phyloP scores from a whole-genome alignment of 78 protist genomes.

The Cavenderia fasciculata region DNA sequence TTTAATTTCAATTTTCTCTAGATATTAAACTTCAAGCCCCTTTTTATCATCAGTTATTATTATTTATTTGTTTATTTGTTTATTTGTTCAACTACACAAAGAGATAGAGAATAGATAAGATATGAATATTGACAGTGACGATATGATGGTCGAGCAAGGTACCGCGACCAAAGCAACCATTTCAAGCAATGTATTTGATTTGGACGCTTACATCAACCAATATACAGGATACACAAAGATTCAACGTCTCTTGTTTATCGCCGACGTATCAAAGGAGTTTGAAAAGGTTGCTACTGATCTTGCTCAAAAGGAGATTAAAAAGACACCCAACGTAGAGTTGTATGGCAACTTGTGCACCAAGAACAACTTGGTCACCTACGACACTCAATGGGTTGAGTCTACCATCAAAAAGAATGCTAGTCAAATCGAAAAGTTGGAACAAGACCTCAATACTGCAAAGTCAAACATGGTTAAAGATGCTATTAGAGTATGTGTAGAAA shows the following conservation, averaged over 20 bases:
- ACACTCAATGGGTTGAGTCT: slow-evolving; percentile 58
- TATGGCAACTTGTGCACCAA: not conserved
- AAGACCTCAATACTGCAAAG: slow-evolving; percentile 76
- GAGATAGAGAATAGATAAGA: no score
- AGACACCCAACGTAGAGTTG: slow-evolving; percentile 36
- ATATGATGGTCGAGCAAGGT: slow-evolving; percentile 7
- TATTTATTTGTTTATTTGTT: no score
- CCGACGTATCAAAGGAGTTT: slow-evolving; percentile 24
- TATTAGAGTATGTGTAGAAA: slow-evolving; percentile 73
- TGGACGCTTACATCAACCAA: slow-evolving; percentile 65
- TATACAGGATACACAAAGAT: slow-evolving; percentile 77
- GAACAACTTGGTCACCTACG: slow-evolving; percentile 8
- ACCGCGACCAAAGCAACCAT: not conserved
- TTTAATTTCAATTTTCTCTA: no score
- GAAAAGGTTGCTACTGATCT: slow-evolving; percentile 37
- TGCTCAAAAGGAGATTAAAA: slow-evolving; percentile 46
- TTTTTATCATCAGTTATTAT: no score
- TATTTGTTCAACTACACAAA: no score
- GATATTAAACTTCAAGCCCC: no score
- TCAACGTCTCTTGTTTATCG: slow-evolving; percentile 60
- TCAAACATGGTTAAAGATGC: slow-evolving; percentile 84
- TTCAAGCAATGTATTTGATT: slow-evolving; percentile 58
- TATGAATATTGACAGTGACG: no score
- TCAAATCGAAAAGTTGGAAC: slow-evolving; percentile 70
- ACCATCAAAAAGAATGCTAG: slow-evolving; percentile 4